phyloP scores from a whole-genome alignment of 768 basidiomycete species.

The Macrolepiota dolichaula region DNA sequence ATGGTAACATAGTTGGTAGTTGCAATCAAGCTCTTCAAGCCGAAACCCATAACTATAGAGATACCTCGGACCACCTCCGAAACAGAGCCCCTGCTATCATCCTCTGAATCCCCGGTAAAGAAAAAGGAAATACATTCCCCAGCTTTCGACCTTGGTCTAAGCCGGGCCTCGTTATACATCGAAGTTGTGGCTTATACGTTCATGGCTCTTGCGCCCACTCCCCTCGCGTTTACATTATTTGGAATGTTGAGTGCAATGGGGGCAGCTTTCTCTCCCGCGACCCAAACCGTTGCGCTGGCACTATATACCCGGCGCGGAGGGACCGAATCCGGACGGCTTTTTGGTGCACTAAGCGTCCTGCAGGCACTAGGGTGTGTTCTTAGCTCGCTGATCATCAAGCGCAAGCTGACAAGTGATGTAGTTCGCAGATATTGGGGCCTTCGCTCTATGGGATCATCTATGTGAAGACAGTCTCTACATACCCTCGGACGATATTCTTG shows the following conservation, averaged over 20 bases:
- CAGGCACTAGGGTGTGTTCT: conserved; percentile 55
- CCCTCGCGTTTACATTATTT: conserved; percentile 48
- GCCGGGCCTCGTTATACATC: conserved; percentile 56
- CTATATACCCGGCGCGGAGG: conserved; percentile 54
- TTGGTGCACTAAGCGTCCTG: conserved; percentile 76
- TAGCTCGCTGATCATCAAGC: neutral
- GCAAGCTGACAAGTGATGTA: conserved; percentile 21
- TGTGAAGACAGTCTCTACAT: conserved; percentile 63
- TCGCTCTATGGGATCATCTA: conserved; percentile 71
- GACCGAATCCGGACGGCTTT: conserved; percentile 68
- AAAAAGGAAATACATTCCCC: conserved; percentile 37
- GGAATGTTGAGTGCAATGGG: conserved; percentile 55
- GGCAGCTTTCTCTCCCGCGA: conserved; percentile 59
- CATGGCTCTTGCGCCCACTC: conserved; percentile 45
- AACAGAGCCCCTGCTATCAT: conserved; percentile 27
- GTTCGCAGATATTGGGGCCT: conserved; percentile 69
- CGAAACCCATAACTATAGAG: conserved; percentile 29
- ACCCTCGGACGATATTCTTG: conserved; percentile 69
- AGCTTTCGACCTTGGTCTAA: conserved; percentile 67
- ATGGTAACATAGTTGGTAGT: conserved; percentile 31
- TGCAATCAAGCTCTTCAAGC: conserved; percentile 51
- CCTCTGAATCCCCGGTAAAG: conserved; percentile 15
- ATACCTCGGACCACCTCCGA: conserved; percentile 20
- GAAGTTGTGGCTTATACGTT: conserved; percentile 49
- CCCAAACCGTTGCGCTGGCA: conserved; percentile 70